phyloP scores from a whole-genome alignment of 1,284 basidiomycete genomes.

The Ganoderma sinense region DNA sequence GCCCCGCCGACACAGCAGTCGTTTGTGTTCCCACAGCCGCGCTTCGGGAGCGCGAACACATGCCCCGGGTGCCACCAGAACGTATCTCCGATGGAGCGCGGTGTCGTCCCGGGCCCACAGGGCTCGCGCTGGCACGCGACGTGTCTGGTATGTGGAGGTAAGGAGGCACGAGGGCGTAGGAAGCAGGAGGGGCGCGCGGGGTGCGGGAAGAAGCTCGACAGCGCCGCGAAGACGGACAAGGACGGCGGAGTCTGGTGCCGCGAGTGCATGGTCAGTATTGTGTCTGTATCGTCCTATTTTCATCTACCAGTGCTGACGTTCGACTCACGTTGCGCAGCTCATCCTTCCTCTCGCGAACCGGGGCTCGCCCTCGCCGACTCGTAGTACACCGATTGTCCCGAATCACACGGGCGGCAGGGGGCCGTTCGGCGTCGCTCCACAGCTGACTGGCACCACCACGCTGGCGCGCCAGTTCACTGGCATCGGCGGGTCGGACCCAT shows the following conservation, averaged over 20 bases:
- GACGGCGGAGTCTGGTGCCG: conserved; percentile 83
- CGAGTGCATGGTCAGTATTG: conserved; percentile 74
- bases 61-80: conserved; percentile 78
- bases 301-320: background rate
- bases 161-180: conserved; percentile 48
- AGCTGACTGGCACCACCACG: conserved; percentile 74
- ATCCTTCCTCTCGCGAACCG: conserved; percentile 59
- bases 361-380: conserved; percentile 57
- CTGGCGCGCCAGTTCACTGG: conserved; percentile 80
- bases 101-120: conserved; percentile 83
- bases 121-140: conserved; percentile 78
- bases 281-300: conserved; percentile 11
- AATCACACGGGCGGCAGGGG: conserved; percentile 53
- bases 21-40: conserved; percentile 49
- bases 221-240: conserved; percentile 76
- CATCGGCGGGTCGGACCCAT: conserved; percentile 52
- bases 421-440: conserved; percentile 49
- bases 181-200: conserved; percentile 69
- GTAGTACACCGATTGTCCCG: conserved; percentile 51
- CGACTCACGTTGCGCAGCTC: conserved; percentile 49
- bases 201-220: conserved; percentile 83
- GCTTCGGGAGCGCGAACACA: conserved; percentile 67
- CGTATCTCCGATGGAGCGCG: conserved; percentile 83
- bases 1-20: conserved; percentile 47
- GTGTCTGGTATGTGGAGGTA: conserved; percentile 83